A percentile compares a stretch with the other conserved stretches of the same genome.
Evolutionary conservation across 805 yeast species (phyloP).

Genomic region (Peterozyma xylosa): DNA sequence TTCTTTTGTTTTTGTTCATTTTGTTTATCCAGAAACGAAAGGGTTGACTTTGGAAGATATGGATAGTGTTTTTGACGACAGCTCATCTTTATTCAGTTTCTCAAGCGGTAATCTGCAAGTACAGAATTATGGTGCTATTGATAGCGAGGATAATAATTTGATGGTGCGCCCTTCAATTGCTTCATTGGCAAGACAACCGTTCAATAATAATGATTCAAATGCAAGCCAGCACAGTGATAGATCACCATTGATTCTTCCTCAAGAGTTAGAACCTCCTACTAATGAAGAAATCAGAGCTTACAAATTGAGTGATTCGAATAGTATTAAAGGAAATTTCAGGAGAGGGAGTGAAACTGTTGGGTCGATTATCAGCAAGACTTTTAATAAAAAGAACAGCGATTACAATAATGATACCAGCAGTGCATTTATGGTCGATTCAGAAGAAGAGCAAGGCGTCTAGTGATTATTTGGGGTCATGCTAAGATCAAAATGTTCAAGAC

Average conservation of each 20-base stretch:
- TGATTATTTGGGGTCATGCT: slow-evolving; percentile 17
- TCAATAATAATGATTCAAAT: slow-evolving; percentile 6
- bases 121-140: neutral
- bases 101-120: slow-evolving; percentile 1
- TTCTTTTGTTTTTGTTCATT: slow-evolving; percentile 66
- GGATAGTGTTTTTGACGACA: slow-evolving; percentile 83
- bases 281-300: slow-evolving; percentile 24
- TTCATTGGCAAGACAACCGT: slow-evolving; percentile 18
- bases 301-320: slow-evolving; percentile 24
- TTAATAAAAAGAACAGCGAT: slow-evolving; percentile 13
- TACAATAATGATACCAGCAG: slow-evolving; percentile 12
- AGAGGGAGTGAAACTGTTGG: slow-evolving; percentile 35
- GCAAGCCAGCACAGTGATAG: slow-evolving; percentile 1
- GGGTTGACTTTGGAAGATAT: slow-evolving; percentile 86
- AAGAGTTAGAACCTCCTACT: slow-evolving; percentile 28
- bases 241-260: slow-evolving; percentile 16
- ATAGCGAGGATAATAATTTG: slow-evolving; percentile 9
- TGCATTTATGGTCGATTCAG: slow-evolving; percentile 10
- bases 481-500: neutral
- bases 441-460: slow-evolving; percentile 17
- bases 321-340: slow-evolving; percentile 30
- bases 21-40: slow-evolving; percentile 81
- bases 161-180: slow-evolving; percentile 12
- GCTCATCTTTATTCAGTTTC: slow-evolving; percentile 18
- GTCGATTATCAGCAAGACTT: slow-evolving; percentile 23